Evolutionary conservation across 352 stramenopile species (phyloP).

Genomic region (Phytophthora fragariae): DNA sequence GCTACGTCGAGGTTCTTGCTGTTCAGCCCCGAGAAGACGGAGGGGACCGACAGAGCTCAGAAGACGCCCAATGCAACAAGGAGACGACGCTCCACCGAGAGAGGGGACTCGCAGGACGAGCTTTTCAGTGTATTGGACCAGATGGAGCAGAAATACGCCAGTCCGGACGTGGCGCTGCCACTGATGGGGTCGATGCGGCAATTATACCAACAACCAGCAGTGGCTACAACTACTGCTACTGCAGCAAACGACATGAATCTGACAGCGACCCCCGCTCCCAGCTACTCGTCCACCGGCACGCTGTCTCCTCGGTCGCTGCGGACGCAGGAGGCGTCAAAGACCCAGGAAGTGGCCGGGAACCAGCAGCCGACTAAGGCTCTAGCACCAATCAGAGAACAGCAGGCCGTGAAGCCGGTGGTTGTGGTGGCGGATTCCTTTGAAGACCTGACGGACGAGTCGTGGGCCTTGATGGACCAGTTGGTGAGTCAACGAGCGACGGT

Average conservation of each 20-base stretch:
- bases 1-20: conserved; percentile 57
- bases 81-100: conserved; percentile 24
- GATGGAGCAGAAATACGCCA: conserved; percentile 70
- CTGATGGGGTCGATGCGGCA: conserved; percentile 6
- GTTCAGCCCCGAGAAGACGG: conserved; percentile 43
- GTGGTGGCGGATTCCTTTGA: conserved; percentile 58
- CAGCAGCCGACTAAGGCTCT: conserved; percentile 1
- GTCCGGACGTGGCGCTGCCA: conserved; percentile 26
- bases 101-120: conserved; percentile 65
- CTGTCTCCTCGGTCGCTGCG: conserved; percentile 22
- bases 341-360: conserved; percentile 20
- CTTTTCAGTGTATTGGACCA: conserved; percentile 65
- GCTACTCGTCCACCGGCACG: conserved; percentile 33
- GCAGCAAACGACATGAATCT: conserved; percentile 12
- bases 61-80: conserved; percentile 7
- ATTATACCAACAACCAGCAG: neutral
- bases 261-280: conserved; percentile 14
- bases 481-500: conserved; percentile 53
- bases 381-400: conserved; percentile 11
- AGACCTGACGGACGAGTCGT: conserved; percentile 82
- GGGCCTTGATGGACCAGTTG: conserved; percentile 76
- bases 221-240: neutral
- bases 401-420: neutral
- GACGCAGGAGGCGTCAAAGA: conserved; percentile 21
- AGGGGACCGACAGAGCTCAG: neutral